These are phyloP conservation scores for Xylaria scruposa DNA, from an alignment of 495 filamentous ascomycete species.

Conservation along the genomic window DNA sequence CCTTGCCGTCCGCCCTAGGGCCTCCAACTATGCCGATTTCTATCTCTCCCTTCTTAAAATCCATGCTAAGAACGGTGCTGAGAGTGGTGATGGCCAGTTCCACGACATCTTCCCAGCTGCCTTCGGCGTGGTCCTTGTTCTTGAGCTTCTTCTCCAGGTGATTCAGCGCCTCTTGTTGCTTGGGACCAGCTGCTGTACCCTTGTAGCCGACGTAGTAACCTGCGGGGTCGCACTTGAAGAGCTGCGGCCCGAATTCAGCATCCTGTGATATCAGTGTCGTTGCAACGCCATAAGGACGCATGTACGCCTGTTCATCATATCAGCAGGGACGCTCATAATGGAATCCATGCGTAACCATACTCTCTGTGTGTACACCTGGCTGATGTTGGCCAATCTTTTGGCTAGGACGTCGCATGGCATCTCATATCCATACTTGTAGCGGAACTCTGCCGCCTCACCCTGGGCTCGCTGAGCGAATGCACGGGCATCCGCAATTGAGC, in stretches of 20 bases:
- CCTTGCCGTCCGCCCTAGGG: constrained; percentile 76
- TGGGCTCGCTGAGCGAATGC: constrained; percentile 90
- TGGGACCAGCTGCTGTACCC: constrained; percentile 93
- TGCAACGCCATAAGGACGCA: constrained; percentile 95
- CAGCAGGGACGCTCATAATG: constrained; percentile 25
- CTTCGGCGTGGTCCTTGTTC: constrained; percentile 94
- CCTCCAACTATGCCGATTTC: constrained; percentile 97
- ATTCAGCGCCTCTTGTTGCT: constrained; percentile 98
- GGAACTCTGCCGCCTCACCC: constrained; percentile 95
- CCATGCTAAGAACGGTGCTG: constrained; percentile 94
- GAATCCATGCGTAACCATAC: constrained; percentile 57
- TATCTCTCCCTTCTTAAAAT: constrained; percentile 99
- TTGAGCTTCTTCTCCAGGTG: constrained; percentile 99
- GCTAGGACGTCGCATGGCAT: constrained; percentile 98
- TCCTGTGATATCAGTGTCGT: constrained; percentile 94
- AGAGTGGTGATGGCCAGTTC: constrained; percentile 93
- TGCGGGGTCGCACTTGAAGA: constrained; percentile 98
- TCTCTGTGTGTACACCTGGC: constrained; percentile 97
- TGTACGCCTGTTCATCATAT: constrained; percentile 75
- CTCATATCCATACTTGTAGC: constrained; percentile 98
- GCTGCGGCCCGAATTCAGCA: constrained; percentile 89
- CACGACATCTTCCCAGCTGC: constrained; percentile 96
- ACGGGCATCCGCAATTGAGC: constrained; percentile 95
- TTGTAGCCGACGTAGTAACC: constrained; percentile 99
- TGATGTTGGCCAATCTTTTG: constrained; percentile 97